Percentiles rank a stretch among this genome's conserved stretches.
These are phyloP conservation scores for Populus alba DNA, from an alignment of 345 rosid species.

Conservation along the genomic window DNA sequence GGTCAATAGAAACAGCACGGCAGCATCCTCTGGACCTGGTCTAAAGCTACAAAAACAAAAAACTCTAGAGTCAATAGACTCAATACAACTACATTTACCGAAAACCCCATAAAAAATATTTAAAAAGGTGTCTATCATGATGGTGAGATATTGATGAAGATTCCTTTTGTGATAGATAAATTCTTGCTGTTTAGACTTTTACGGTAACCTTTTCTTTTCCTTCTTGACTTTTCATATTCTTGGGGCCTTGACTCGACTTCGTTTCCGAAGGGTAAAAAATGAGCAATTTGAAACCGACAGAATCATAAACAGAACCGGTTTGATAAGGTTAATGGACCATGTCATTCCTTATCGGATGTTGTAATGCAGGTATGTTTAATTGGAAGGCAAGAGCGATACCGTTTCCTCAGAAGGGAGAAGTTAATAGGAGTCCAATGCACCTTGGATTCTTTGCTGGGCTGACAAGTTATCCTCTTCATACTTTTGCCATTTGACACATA, in stretches of 20 bases:
- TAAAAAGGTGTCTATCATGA: background rate
- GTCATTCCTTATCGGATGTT: background rate
- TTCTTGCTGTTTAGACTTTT: background rate
- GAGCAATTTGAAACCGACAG: background rate
- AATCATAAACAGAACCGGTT: background rate
- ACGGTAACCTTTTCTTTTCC: background rate
- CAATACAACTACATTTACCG: slow-evolving; percentile 21
- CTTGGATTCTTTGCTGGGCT: slow-evolving; percentile 32
- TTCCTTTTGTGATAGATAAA: background rate
- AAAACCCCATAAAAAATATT: background rate
- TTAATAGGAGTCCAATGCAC: background rate
- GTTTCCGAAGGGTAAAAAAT: background rate
- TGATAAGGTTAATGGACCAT: no score
- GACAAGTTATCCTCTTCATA: slow-evolving; percentile 16
- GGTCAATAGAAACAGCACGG: background rate
- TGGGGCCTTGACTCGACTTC: background rate
- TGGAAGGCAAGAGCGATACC: slow-evolving; percentile 12
- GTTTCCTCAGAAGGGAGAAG: slow-evolving; percentile 5
- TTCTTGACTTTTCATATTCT: background rate
- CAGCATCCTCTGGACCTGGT: no score
- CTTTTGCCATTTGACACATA: background rate
- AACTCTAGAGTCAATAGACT: background rate
- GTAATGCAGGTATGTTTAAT: background rate
- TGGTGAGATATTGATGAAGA: background rate
- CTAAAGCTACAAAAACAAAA: background rate